Evolutionary conservation across 1,284 basidiomycete species (phyloP).

Genomic region (Naganishia sp.): DNA sequence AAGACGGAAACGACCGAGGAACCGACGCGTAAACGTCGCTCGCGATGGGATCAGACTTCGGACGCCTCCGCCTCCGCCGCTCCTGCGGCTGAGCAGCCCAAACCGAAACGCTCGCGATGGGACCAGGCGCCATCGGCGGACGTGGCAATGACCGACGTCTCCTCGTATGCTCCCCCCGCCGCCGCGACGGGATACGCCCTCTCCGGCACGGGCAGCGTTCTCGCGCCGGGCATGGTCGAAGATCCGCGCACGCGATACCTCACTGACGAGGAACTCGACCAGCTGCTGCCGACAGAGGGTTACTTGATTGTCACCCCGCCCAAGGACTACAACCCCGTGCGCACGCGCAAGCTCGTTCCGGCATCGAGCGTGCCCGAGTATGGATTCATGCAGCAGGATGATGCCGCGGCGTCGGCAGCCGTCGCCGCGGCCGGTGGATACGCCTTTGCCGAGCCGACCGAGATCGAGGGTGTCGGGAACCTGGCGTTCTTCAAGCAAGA

Average conservation of each 20-base stretch:
- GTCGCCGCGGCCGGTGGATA: constrained; percentile 83
- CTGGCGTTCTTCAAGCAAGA: constrained; percentile 98
- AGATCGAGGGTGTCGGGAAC: constrained; percentile 96
- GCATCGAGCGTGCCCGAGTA: constrained; percentile 62
- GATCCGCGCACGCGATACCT: constrained; percentile 94
- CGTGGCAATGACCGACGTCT: constrained; percentile 40
- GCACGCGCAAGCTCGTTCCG: constrained; percentile 49
- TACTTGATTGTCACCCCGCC: constrained; percentile 93
- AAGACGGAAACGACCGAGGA: constrained; percentile 69
- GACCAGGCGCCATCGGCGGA: constrained; percentile 48
- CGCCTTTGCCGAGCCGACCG: constrained; percentile 85
- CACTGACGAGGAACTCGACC: constrained; percentile 92
- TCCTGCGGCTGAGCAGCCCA: constrained; percentile 61
- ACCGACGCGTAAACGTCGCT: constrained; percentile 72
- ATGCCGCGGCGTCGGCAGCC: constrained; percentile 79
- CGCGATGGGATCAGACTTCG: constrained; percentile 77
- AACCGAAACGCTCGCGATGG: constrained; percentile 60
- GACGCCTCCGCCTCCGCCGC: constrained; percentile 67
- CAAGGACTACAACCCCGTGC: constrained; percentile 78
- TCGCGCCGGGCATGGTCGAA: constrained; percentile 81
- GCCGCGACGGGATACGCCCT: constrained; percentile 40
- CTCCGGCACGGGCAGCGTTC: constrained; percentile 58
- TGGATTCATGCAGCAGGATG: constrained; percentile 96
- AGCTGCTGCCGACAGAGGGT: constrained; percentile 80
- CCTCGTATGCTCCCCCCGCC: neutral